A percentile compares a stretch with the other conserved stretches of the same genome.
Conservation (phyloP, 805 yeast genomes). For the Metschnikowia matae region DNA sequence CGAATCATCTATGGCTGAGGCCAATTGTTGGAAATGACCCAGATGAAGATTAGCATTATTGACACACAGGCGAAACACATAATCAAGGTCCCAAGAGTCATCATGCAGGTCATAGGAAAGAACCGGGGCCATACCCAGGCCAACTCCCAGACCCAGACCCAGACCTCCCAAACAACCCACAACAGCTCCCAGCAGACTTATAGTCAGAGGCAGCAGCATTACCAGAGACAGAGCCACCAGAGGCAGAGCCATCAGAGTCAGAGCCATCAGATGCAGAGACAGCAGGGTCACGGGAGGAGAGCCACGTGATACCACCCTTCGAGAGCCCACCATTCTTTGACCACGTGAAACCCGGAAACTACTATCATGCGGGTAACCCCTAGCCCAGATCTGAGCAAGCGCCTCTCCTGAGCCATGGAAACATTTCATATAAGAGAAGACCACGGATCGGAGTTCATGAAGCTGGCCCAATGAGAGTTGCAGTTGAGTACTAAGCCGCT, state of each 20-base stretch:
- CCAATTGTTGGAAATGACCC: constrained; percentile 21
- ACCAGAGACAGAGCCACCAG: too few relatives aligned
- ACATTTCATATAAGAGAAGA: constrained; percentile 34
- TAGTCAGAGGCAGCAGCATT: too few relatives aligned
- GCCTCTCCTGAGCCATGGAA: constrained; percentile 33
- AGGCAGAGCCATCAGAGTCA: too few relatives aligned
- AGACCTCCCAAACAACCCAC: too few relatives aligned
- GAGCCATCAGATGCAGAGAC: too few relatives aligned
- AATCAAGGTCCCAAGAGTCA: constrained; percentile 9
- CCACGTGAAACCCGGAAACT: constrained; percentile 19
- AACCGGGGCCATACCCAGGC: neutral
- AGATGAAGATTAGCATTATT: constrained; percentile 10
- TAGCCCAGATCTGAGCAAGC: constrained; percentile 26
- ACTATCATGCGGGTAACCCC: constrained; percentile 22
- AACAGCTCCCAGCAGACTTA: too few relatives aligned
- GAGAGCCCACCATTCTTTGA: neutral
- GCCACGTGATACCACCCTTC: constrained; percentile 1
- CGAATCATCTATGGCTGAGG: constrained; percentile 31
- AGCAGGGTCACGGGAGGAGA: neutral
- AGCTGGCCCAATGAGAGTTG: constrained; percentile 33
- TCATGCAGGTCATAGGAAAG: neutral
- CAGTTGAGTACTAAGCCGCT: constrained; percentile 27
- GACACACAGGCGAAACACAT: constrained; percentile 13
- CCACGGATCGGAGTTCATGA: constrained; percentile 37
- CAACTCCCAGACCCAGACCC: too few relatives aligned